Evolutionary conservation across 352 stramenopile species (phyloP).

Genomic region (Chrysophaeum taylorii): DNA sequence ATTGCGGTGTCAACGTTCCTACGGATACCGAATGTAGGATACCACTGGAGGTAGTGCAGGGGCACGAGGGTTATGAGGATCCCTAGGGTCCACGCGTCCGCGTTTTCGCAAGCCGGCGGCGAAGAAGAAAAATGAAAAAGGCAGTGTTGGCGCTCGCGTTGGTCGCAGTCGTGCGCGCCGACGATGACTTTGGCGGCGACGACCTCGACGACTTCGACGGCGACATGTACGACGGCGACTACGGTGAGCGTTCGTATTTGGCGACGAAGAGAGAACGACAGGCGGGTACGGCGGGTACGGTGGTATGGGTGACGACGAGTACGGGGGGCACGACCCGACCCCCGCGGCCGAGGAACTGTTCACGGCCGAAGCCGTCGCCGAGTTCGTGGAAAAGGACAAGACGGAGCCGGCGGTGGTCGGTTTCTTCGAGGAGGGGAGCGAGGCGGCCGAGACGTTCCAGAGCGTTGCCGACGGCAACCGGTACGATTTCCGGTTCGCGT

Average conservation of each 20-base stretch:
- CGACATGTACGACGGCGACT: slow-evolving; percentile 4
- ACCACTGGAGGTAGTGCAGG: too few species aligned
- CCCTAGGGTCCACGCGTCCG: too few species aligned
- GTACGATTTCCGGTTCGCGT: slow-evolving; percentile 5
- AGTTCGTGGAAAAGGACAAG: slow-evolving; percentile 9
- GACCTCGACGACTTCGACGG: background rate
- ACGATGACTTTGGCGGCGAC: background rate
- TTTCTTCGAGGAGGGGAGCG: slow-evolving; percentile 19
- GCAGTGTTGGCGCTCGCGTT: background rate
- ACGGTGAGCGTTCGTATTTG: background rate
- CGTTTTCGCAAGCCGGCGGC: background rate
- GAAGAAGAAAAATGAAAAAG: background rate
- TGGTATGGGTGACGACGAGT: background rate
- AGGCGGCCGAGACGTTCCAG: background rate
- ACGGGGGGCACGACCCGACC: background rate
- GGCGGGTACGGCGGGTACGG: background rate
- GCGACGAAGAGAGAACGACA: too few species aligned
- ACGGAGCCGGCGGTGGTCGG: slow-evolving; percentile 10
- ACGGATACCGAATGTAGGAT: too few species aligned
- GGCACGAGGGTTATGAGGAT: too few species aligned
- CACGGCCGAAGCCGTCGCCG: background rate
- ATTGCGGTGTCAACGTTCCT: too few species aligned
- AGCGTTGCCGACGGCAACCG: slow-evolving; percentile 1
- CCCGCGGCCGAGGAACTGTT: slow-evolving; percentile 5
- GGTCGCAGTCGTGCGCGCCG: background rate